Base-by-base conservation (phyloP, 305 asterid species). In the Fraxinus sp. region DNA sequence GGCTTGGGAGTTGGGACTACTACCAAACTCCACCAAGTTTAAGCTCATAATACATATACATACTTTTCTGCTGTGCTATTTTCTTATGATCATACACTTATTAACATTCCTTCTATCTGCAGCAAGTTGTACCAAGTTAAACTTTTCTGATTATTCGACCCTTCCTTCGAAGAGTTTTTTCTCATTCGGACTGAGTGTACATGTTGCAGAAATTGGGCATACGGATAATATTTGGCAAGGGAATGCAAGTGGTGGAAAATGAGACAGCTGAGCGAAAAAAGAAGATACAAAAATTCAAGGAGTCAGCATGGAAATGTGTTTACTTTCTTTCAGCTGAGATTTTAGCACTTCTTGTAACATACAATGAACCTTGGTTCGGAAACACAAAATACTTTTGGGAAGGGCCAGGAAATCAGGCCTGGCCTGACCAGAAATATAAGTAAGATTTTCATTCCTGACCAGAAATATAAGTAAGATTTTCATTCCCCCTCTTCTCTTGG, bases 261-360 rank as follows among this genome's bases (percentile, higher is more conserved):
- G 91, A 89, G 86, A 87, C 88, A 49, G 90, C 77, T 13, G 94
- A 89, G 59, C 86, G 85, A 55, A 89, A 84, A 77, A 93, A 91
- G 91, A 94, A 91, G 86, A 87, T 96, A 77, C 80, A 88, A 43
- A 96, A 96, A 88, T 94, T 96, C 94, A 94, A 93, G 89, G 98
- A 94, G 87, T 96, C 99, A 14, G 98, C 98, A 55, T 96, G 99
- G 99, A 96, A 94, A 84, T 96, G 93, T 62, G 82, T 94, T 70
- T 96, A 93, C 83, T 96, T 71, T 88, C 97, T 96, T 81, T 96
- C 98, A 10, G 98, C 98, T 6, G 99, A 96, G 89, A 71, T 91
- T 76, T 90, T 92, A 49, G 95, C 98, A 33, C 89, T 94, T 81
- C 85, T 83, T 24, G 98, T 94, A 82, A 92, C 96, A 83, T 91